Percentiles rank a stretch among this genome's conserved stretches.
Conservation (phyloP, 306 rosid species). For the cucumber (Cucumis sativus) region DNA sequence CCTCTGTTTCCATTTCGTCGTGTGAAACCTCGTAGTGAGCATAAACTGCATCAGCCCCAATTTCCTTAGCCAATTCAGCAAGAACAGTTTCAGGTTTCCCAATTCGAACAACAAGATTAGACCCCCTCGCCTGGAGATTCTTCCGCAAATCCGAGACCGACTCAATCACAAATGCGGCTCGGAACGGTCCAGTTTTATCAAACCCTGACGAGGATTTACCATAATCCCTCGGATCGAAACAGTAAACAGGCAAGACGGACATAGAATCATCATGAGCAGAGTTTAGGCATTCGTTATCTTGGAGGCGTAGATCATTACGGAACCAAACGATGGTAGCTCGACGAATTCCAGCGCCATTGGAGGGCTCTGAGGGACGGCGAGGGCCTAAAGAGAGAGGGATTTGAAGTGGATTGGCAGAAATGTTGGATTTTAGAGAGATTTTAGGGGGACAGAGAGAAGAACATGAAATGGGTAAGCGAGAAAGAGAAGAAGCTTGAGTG, state of each 20-base stretch:
- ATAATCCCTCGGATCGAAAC: conserved; percentile 82
- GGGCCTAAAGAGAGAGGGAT: conserved; percentile 53
- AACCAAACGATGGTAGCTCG: conserved; percentile 83
- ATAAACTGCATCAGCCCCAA: conserved; percentile 76
- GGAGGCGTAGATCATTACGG: conserved; percentile 81
- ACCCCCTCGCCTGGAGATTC: conserved; percentile 67
- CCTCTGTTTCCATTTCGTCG: conserved; percentile 74
- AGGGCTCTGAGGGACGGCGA: conserved; percentile 72
- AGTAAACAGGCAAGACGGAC: conserved; percentile 77
- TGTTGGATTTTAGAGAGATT: conserved; percentile 51
- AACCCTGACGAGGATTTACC: conserved; percentile 84
- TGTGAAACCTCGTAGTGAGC: conserved; percentile 75
- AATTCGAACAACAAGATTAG: conserved; percentile 72
- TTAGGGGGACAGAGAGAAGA: conserved; percentile 30
- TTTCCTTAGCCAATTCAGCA: conserved; percentile 61
- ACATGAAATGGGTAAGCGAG: conserved; percentile 59
- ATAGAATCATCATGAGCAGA: conserved; percentile 66
- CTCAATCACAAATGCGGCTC: conserved; percentile 60
- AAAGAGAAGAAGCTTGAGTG: conserved; percentile 72
- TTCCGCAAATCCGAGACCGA: conserved; percentile 65
- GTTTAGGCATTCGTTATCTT: conserved; percentile 71
- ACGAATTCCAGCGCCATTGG: conserved; percentile 67
- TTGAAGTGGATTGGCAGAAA: conserved; percentile 65
- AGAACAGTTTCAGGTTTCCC: conserved; percentile 79
- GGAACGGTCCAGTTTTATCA: conserved; percentile 73